Base-by-base conservation (phyloP, 148 eudicot genomes). In the Fagopyrum tataricum region DNA sequence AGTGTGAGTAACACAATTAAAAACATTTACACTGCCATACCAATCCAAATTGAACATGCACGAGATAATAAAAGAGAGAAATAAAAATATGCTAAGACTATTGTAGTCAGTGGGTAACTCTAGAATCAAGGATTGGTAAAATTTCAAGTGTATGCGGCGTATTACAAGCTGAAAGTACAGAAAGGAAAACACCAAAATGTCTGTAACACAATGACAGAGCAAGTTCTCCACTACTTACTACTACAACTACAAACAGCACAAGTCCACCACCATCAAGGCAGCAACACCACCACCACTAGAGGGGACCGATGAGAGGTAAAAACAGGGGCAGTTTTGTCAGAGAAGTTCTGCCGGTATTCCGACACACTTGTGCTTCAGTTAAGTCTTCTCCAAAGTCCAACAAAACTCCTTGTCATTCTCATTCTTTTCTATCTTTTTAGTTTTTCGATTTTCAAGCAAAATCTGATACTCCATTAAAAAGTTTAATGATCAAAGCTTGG, bases 281-380 rank as follows among this genome's bases (percentile, higher is more conserved):
- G 37, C 37, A 31, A 31, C 37, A 31, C 37, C 37, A 61, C 23
- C 67, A 61, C 41, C 67, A 40, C 64, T 21, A 56, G 40, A 39
- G 44, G 43, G 69, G 69, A 64, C 69, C 44, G 69, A 59, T 59
- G 66, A 59, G 66, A 24, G 23, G 66, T 24, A 59, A 59, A 59
- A 59, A 59, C 39, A 56, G 12, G 44, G 69, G 44, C 69, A 64
- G 69, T 64, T 37, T 64, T 64, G 69, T 64, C 69, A 64, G 43
- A 39, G 1, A 37, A 31, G 41, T 62, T 64, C 69, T 64, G 69
- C 69, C 69, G 44, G 69, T 31, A 43, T 14, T 64, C 17, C 67
- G n/a, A 61, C 67, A 26, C 31, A 10, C 21, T 64, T 64, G 43
- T 64, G 44, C 18, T 13, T 37, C 69, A 64, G 24, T 64, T 14